These are phyloP conservation scores for Suillus brevipes DNA, from an alignment of 768 basidiomycete species.

Conservation along the genomic window DNA sequence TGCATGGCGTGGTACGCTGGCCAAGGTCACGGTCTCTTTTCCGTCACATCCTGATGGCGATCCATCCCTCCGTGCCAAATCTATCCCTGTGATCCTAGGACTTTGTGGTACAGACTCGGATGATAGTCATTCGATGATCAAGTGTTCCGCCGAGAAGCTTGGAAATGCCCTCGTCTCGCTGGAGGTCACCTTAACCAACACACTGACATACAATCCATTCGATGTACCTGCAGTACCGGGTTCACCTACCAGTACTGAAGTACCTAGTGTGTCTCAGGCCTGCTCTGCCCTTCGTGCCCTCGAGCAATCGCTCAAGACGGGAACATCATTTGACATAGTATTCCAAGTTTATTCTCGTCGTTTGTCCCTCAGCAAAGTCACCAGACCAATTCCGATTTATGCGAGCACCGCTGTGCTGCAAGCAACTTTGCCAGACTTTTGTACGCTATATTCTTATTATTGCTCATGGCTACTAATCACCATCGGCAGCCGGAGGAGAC, in stretches of 20 bases:
- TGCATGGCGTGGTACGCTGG: neutral
- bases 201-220: neutral
- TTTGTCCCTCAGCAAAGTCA: neutral
- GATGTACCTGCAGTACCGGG: neutral
- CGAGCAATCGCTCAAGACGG: conserved; percentile 8
- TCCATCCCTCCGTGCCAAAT: neutral
- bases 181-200: neutral
- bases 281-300: conserved; percentile 3
- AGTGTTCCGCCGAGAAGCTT: neutral
- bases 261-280: neutral
- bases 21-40: neutral
- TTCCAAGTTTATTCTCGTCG: conserved; percentile 6
- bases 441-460: neutral
- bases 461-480: neutral
- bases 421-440: neutral
- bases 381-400: conserved; percentile 1
- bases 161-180: neutral
- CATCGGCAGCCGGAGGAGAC: neutral
- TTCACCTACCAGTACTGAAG: neutral
- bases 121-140: neutral
- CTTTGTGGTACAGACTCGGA: too few relatives aligned
- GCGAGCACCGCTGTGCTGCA: conserved; percentile 5
- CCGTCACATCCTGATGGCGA: neutral
- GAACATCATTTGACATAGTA: conserved; percentile 9
- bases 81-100: neutral